Evolutionary conservation across 169 alveolate genomes (phyloP).

Genomic region (Plasmodium vinckei): DNA sequence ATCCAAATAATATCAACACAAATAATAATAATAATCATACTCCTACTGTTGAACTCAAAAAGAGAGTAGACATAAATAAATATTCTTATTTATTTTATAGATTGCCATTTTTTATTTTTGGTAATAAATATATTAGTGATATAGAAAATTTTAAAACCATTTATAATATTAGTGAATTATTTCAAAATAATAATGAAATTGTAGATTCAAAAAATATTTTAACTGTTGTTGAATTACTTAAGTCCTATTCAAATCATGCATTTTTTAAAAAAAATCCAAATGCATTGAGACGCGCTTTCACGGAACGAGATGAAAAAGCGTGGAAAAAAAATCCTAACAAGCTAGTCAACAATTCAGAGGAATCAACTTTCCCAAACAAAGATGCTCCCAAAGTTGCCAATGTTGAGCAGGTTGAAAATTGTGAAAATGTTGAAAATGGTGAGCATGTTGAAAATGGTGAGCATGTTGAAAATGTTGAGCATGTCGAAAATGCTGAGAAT

Average conservation of each 20-base stretch:
- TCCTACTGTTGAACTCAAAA: conserved; percentile 9
- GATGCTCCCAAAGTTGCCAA: not conserved
- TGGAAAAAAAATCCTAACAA: not conserved
- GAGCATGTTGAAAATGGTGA: too few species aligned
- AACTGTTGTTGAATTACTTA: conserved; percentile 15
- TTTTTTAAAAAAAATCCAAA: conserved; percentile 10
- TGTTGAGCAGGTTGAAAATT: not conserved
- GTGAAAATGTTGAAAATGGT: not conserved
- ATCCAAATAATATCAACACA: not conserved
- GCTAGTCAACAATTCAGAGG: not conserved
- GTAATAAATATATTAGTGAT: conserved; percentile 35
- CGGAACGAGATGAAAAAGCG: conserved; percentile 6
- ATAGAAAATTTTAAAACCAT: conserved; percentile 20
- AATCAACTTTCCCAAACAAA: not conserved
- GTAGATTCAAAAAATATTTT: conserved; percentile 24
- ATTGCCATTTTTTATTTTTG: conserved; percentile 31
- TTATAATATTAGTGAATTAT: conserved; percentile 10
- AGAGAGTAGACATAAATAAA: conserved; percentile 38
- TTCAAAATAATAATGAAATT: conserved; percentile 6
- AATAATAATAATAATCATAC: too few species aligned
- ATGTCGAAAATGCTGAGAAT: not conserved
- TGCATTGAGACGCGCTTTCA: not conserved
- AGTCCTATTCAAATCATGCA: conserved; percentile 14
- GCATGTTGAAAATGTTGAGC: not conserved
- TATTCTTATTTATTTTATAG: conserved; percentile 47